These are phyloP conservation scores for Mollisiaceae sp. DNA, from an alignment of 2,329 filamentous ascomycete species.

Conservation along the genomic window DNA sequence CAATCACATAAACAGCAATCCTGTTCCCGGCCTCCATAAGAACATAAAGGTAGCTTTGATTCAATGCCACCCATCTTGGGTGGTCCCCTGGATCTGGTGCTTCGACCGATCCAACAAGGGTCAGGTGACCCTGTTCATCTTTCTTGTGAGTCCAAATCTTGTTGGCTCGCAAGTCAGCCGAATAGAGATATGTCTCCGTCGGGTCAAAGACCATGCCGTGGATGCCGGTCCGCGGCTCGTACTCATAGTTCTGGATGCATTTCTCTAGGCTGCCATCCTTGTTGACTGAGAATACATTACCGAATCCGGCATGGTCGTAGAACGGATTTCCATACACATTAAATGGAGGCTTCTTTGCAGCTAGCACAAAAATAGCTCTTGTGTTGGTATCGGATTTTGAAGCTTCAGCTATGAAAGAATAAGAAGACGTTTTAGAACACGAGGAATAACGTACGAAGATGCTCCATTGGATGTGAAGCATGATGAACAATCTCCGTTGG, in stretches of 20 bases:
- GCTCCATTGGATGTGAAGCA: constrained; percentile 74
- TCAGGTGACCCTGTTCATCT: constrained; percentile 62
- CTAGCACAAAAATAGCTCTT: constrained; percentile 86
- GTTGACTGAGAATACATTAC: constrained; percentile 74
- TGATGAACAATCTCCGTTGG: constrained; percentile 79
- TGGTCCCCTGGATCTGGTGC: constrained; percentile 76
- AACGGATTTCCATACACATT: constrained; percentile 90
- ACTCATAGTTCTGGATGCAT: constrained; percentile 75
- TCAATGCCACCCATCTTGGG: constrained; percentile 87
- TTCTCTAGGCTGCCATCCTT: constrained; percentile 59
- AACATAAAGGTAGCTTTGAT: constrained; percentile 81
- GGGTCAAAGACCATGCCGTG: constrained; percentile 85
- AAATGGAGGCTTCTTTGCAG: constrained; percentile 77
- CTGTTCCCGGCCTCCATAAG: constrained; percentile 91
- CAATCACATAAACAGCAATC: constrained; percentile 80
- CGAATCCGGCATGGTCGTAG: constrained; percentile 82
- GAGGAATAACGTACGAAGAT: constrained; percentile 65
- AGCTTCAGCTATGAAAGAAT: constrained; percentile 57
- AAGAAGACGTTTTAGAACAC: not conserved
- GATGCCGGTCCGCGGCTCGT: constrained; percentile 72
- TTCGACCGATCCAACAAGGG: constrained; percentile 73
- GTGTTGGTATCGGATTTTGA: constrained; percentile 76
- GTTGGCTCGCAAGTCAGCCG: constrained; percentile 77
- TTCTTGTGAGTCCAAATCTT: constrained; percentile 87
- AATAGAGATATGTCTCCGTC: constrained; percentile 76